phyloP scores from a whole-genome alignment of 495 filamentous ascomycete species.

The Ramalina intermedia region DNA sequence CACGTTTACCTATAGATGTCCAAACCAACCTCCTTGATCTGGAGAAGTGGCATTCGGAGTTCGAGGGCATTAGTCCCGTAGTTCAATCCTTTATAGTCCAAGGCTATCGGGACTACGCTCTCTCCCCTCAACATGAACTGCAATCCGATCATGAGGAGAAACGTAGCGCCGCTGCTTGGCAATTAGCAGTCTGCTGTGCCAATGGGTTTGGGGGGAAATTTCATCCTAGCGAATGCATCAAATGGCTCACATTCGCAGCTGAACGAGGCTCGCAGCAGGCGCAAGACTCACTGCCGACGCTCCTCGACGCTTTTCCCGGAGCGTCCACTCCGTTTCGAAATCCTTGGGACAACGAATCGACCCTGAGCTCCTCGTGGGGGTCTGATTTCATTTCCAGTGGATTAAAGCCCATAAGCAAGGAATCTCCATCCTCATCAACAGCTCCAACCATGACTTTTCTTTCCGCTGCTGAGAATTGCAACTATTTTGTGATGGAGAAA shows the following conservation, averaged over 20 bases:
- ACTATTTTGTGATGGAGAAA: constrained; percentile 9
- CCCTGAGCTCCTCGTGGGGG: constrained; percentile 6
- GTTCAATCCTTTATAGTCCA: constrained; percentile 11
- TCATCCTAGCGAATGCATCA: constrained; percentile 14
- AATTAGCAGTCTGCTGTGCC: constrained; percentile 19
- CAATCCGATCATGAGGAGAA: constrained; percentile 5
- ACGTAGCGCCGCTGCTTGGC: constrained; percentile 12
- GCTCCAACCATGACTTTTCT: constrained; percentile 5
- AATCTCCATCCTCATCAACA: background rate
- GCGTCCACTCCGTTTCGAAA: constrained; percentile 1
- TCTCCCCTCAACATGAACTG: constrained; percentile 7
- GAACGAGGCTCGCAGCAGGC: constrained; percentile 11
- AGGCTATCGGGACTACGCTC: constrained; percentile 15
- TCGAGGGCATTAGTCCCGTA: constrained; percentile 10
- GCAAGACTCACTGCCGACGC: constrained; percentile 11
- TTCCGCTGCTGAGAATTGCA: constrained; percentile 13
- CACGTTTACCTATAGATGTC: constrained; percentile 11
- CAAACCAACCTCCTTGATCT: constrained; percentile 16
- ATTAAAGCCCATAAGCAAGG: background rate
- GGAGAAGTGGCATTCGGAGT: constrained; percentile 17
- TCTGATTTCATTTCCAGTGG: background rate
- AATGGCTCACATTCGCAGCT: constrained; percentile 14
- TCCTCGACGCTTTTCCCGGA: constrained; percentile 3
- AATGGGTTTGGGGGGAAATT: constrained; percentile 16
- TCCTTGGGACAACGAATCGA: background rate